Conservation (phyloP, 1,139 yeast species). For the Tardiomyces digboiensis region DNA sequence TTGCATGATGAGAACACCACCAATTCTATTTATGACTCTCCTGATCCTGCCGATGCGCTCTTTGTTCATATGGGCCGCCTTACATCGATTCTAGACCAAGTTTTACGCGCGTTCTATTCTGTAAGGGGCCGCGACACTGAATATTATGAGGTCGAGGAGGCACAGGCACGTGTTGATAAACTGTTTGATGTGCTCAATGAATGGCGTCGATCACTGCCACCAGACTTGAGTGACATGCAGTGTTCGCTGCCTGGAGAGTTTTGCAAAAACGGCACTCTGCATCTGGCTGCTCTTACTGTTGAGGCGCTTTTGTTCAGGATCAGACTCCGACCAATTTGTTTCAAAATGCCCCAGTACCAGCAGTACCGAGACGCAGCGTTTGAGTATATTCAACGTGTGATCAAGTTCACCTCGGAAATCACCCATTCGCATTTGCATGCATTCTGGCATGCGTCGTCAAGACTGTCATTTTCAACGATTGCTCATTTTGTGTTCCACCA, state of each 20-base stretch:
- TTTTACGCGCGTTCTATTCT: constrained; percentile 20
- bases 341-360: constrained; percentile 14
- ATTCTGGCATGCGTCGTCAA: constrained; percentile 27
- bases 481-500: constrained; percentile 27
- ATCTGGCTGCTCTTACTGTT: constrained; percentile 23
- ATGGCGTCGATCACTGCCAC: constrained; percentile 24
- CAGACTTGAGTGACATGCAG: constrained; percentile 20
- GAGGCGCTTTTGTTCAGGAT: constrained; percentile 24
- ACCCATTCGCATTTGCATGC: constrained; percentile 29
- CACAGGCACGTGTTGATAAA: constrained; percentile 14
- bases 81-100: constrained; percentile 22
- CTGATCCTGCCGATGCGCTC: constrained; percentile 22
- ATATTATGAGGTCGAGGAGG: constrained; percentile 11
- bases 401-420: constrained; percentile 25
- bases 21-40: constrained; percentile 18
- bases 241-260: constrained; percentile 19
- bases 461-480: constrained; percentile 24
- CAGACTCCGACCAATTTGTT: constrained; percentile 13
- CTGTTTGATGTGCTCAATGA: constrained; percentile 15
- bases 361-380: constrained; percentile 21
- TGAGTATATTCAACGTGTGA: constrained; percentile 22
- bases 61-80: constrained; percentile 24
- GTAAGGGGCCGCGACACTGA: constrained; percentile 14
- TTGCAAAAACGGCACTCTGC: constrained; percentile 26
- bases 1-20: constrained; percentile 16